Evolutionary conservation across 257 asterid species (phyloP).

Genomic region (Thymus quinquecostatus): DNA sequence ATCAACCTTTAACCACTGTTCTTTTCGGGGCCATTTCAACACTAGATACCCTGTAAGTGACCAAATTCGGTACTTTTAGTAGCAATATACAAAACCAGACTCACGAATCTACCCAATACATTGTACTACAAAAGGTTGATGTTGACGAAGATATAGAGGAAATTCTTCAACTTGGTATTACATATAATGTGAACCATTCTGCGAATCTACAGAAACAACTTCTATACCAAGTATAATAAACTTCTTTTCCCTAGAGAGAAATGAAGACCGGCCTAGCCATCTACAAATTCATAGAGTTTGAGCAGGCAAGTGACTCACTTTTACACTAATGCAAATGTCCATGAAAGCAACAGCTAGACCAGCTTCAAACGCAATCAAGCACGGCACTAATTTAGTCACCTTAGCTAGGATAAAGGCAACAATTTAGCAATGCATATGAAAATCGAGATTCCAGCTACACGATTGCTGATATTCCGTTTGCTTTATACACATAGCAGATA

Average conservation of each 20-base stretch:
- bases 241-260: background rate
- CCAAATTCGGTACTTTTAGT: background rate
- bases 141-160: too few relatives aligned
- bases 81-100: too few relatives aligned
- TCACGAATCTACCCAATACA: too few relatives aligned
- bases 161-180: background rate
- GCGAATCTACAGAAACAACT: background rate
- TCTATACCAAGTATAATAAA: background rate
- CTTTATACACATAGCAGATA: background rate
- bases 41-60: slow-evolving; percentile 1
- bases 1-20: background rate
- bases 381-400: background rate
- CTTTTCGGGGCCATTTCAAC: slow-evolving; percentile 10
- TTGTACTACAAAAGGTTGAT: too few relatives aligned
- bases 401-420: background rate
- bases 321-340: too few relatives aligned
- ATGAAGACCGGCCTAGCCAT: background rate
- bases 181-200: background rate
- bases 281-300: background rate
- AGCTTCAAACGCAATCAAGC: background rate
- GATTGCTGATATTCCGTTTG: background rate
- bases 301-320: background rate
- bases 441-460: slow-evolving; percentile 1
- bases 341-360: background rate
- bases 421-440: background rate